These are phyloP conservation scores for Solanum appendiculatum DNA, from an alignment of 257 asterid genomes.

Conservation along the genomic window DNA sequence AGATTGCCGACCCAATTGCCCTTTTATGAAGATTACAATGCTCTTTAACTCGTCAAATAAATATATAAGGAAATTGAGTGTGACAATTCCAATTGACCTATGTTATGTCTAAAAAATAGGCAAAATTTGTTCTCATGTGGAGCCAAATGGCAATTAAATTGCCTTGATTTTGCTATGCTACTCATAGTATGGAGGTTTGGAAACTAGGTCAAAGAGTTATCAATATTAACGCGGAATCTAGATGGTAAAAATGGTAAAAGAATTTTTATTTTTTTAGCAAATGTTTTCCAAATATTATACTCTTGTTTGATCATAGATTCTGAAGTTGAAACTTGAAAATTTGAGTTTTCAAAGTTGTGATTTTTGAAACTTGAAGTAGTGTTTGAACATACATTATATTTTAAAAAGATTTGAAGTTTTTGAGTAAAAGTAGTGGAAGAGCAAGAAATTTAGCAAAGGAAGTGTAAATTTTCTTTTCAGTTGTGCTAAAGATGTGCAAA, in stretches of 20 bases:
- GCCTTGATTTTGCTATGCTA: background rate
- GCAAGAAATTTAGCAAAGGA: too few species aligned
- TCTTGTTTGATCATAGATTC: background rate
- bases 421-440: too few species aligned
- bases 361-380: too few species aligned
- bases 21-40: background rate
- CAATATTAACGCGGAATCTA: background rate
- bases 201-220: background rate
- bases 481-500: background rate
- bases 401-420: too few species aligned
- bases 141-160: background rate
- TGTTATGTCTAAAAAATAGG: background rate
- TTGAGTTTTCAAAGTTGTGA: too few species aligned
- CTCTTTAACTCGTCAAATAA: background rate
- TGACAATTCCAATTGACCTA: background rate
- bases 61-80: background rate
- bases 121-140: background rate
- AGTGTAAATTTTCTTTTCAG: background rate
- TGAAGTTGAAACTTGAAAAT: too few species aligned
- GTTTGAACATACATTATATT: too few species aligned
- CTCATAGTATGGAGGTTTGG: background rate
- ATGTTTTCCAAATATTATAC: too few species aligned
- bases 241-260: background rate
- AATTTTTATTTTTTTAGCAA: background rate
- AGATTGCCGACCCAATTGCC: background rate